Evolutionary conservation across 2,329 filamentous ascomycete species (phyloP).

Genomic region (Epichloe gansuensis): DNA sequence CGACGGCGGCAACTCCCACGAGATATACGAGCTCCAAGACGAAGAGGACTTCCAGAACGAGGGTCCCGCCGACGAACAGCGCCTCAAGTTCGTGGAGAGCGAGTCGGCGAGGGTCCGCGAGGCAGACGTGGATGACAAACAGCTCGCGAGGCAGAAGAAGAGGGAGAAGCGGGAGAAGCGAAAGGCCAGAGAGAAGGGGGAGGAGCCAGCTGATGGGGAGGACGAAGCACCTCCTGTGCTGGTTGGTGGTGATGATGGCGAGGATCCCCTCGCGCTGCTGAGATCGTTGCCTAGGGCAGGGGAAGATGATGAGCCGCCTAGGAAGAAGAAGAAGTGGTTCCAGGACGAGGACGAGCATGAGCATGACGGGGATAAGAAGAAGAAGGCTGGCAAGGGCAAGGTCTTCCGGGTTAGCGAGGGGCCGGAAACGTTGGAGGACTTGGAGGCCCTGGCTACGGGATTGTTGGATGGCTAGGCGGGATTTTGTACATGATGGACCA

Average conservation of each 20-base stretch:
- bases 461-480: slow-evolving; percentile 41
- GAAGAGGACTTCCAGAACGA: slow-evolving; percentile 67
- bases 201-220: slow-evolving; percentile 13
- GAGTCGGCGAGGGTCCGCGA: slow-evolving; percentile 59
- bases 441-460: slow-evolving; percentile 64
- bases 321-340: slow-evolving; percentile 66
- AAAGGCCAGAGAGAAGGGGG: slow-evolving; percentile 49
- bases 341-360: slow-evolving; percentile 51
- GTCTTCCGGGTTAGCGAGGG: slow-evolving; percentile 51
- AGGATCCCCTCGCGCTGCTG: slow-evolving; percentile 45
- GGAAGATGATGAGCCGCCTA: slow-evolving; percentile 23
- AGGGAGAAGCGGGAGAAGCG: slow-evolving; percentile 62
- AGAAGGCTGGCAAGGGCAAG: slow-evolving; percentile 31
- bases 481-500: not conserved
- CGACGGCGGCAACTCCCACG: slow-evolving; percentile 75
- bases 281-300: slow-evolving; percentile 40
- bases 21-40: slow-evolving; percentile 77
- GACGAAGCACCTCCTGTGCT: slow-evolving; percentile 21
- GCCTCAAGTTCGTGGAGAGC: slow-evolving; percentile 62
- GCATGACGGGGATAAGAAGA: slow-evolving; percentile 24
- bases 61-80: slow-evolving; percentile 64
- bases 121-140: slow-evolving; percentile 76
- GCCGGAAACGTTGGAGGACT: slow-evolving; percentile 66
- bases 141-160: slow-evolving; percentile 62
- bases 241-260: slow-evolving; percentile 27